These are phyloP conservation scores for Aspergillus cristatus DNA, from an alignment of 495 filamentous ascomycete genomes.

Conservation along the genomic window DNA sequence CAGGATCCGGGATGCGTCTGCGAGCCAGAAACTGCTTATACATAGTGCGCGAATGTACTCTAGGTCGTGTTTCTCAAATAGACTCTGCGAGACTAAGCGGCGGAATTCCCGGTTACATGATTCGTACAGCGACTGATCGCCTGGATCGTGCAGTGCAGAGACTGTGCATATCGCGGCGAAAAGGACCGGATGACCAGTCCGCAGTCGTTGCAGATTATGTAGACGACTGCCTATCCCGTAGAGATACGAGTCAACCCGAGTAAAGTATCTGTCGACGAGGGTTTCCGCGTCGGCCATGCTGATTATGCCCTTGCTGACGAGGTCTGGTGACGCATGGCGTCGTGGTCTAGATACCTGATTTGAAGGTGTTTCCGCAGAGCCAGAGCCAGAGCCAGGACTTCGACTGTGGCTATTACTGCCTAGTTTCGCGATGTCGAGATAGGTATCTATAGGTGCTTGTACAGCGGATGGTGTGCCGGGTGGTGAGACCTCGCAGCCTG, in stretches of 20 bases:
- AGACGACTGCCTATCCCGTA: slow-evolving; percentile 32
- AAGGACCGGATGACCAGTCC: slow-evolving; percentile 22
- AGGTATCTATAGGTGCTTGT: slow-evolving; percentile 31
- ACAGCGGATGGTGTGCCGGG: slow-evolving; percentile 22
- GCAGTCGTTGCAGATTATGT: slow-evolving; percentile 19
- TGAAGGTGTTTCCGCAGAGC: slow-evolving; percentile 16
- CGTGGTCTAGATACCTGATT: slow-evolving; percentile 13
- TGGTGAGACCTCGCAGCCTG: slow-evolving; percentile 20
- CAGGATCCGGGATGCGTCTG: slow-evolving; percentile 32
- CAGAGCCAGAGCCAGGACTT: no score
- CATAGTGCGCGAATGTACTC: slow-evolving; percentile 35
- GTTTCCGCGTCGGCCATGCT: slow-evolving; percentile 22
- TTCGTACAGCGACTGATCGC: slow-evolving; percentile 24
- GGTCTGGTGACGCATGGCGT: slow-evolving; percentile 19
- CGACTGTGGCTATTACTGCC: no score
- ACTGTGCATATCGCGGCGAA: slow-evolving; percentile 35
- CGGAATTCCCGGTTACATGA: slow-evolving; percentile 34
- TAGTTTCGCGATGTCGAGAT: slow-evolving; percentile 19
- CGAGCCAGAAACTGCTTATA: slow-evolving; percentile 37
- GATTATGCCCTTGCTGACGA: slow-evolving; percentile 30
- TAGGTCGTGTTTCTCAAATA: slow-evolving; percentile 31
- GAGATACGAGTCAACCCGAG: slow-evolving; percentile 33
- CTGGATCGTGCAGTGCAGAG: slow-evolving; percentile 30
- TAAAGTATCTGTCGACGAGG: slow-evolving; percentile 28
- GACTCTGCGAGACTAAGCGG: slow-evolving; percentile 24